Conservation (phyloP, 768 basidiomycete species). For the Neoboletus subvelutipes region DNA sequence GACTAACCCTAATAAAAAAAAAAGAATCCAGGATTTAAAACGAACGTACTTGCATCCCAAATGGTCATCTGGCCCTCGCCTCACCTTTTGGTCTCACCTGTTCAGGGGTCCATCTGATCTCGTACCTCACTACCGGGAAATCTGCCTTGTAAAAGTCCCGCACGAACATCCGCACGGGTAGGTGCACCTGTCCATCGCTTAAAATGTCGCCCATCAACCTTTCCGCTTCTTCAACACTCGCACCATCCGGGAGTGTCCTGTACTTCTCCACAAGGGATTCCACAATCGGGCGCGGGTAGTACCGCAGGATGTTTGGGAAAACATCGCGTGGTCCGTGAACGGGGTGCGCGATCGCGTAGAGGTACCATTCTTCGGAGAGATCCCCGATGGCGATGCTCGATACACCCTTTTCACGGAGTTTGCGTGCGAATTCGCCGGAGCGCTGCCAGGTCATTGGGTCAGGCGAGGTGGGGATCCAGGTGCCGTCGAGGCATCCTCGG, state of each 20-base stretch:
- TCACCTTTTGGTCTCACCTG: conserved; percentile 54
- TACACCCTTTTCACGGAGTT: conserved; percentile 56
- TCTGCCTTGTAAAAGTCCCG: conserved; percentile 54
- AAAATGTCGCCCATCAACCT: conserved; percentile 58
- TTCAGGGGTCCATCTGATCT: conserved; percentile 69
- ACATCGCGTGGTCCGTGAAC: conserved; percentile 51
- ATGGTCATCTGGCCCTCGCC: neutral
- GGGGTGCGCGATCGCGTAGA: conserved; percentile 70
- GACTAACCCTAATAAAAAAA: conserved; percentile 55
- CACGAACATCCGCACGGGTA: conserved; percentile 62
- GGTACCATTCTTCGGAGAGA: conserved; percentile 73
- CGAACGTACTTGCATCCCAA: neutral
- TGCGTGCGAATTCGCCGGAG: conserved; percentile 54
- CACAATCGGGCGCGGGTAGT: conserved; percentile 53
- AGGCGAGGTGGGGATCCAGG: conserved; percentile 53
- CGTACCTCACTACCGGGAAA: conserved; percentile 68
- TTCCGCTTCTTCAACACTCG: conserved; percentile 42
- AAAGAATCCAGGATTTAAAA: neutral
- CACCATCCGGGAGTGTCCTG: conserved; percentile 38
- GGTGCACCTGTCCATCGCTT: conserved; percentile 62
- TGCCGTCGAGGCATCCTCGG: conserved; percentile 60
- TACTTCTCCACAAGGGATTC: conserved; percentile 47
- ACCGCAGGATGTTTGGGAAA: conserved; percentile 55
- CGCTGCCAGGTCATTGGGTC: conserved; percentile 71
- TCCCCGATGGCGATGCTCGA: conserved; percentile 65